Conservation (phyloP, 345 rosid genomes). For the Salix udensis region DNA sequence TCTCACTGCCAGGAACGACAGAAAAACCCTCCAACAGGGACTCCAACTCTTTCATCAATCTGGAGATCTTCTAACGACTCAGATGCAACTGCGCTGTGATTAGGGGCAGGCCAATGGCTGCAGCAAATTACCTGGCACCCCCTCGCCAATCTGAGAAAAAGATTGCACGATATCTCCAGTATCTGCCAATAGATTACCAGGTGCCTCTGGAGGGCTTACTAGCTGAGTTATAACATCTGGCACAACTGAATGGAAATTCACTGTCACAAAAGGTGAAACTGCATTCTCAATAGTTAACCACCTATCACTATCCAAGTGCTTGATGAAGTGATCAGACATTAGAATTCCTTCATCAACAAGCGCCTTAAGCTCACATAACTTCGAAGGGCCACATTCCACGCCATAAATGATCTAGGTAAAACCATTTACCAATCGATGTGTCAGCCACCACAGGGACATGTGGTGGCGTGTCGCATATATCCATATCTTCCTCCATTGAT, state of each 20-base stretch:
- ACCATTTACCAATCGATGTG: slow-evolving; percentile 74
- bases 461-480: slow-evolving; percentile 93
- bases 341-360: slow-evolving; percentile 81
- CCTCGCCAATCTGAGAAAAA: slow-evolving; percentile 32
- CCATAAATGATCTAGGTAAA: slow-evolving; percentile 92
- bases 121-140: slow-evolving; percentile 15
- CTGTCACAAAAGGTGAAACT: slow-evolving; percentile 65
- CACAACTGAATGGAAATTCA: slow-evolving; percentile 49
- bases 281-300: slow-evolving; percentile 98
- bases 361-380: slow-evolving; percentile 65
- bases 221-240: slow-evolving; percentile 70
- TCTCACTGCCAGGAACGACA: slow-evolving; percentile 68
- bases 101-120: slow-evolving; percentile 13
- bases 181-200: slow-evolving; percentile 82
- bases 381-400: slow-evolving; percentile 79
- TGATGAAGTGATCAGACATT: slow-evolving; percentile 83
- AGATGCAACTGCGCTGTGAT: slow-evolving; percentile 23
- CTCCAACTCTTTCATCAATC: slow-evolving; percentile 68
- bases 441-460: slow-evolving; percentile 60
- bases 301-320: slow-evolving; percentile 76
- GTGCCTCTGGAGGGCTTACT: slow-evolving; percentile 92
- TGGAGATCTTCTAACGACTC: slow-evolving; percentile 51
- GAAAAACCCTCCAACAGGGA: slow-evolving; percentile 66
- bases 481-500: slow-evolving; percentile 99
- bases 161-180: slow-evolving; percentile 43